These are phyloP conservation scores for Chytriomyces confervae DNA, from an alignment of 192 early-diverging fungal species.

Conservation along the genomic window DNA sequence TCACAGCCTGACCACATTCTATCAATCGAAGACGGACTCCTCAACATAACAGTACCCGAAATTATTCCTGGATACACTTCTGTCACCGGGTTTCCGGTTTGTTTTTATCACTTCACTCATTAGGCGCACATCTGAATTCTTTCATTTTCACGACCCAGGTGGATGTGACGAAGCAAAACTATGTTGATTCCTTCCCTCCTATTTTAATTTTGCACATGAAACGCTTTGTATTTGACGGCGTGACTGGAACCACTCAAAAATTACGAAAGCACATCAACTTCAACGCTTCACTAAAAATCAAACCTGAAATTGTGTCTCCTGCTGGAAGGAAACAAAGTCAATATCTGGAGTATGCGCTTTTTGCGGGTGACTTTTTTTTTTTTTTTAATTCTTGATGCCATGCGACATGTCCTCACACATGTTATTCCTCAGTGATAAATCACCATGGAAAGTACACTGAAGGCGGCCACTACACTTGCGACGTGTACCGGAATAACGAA, in stretches of 20 bases:
- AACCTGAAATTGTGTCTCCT: constrained; percentile 64
- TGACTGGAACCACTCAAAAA: constrained; percentile 80
- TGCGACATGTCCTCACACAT: neutral
- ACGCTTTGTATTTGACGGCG: constrained; percentile 83
- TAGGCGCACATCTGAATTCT: neutral
- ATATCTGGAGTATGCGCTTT: constrained; percentile 70
- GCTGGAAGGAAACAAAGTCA: constrained; percentile 4
- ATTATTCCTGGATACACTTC: constrained; percentile 76
- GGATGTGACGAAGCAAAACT: constrained; percentile 81
- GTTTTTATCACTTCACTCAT: neutral
- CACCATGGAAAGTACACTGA: constrained; percentile 88
- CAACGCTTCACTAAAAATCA: constrained; percentile 65
- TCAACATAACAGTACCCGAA: constrained; percentile 77
- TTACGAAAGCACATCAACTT: constrained; percentile 85
- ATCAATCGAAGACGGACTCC: constrained; percentile 85
- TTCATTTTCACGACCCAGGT: constrained; percentile 36
- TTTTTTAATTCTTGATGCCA: neutral
- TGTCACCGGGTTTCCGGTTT: constrained; percentile 32
- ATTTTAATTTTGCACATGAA: constrained; percentile 94
- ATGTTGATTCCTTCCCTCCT: constrained; percentile 83
- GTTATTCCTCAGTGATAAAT: constrained; percentile 73
- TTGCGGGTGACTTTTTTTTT: constrained; percentile 63
- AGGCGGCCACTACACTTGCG: constrained; percentile 98
- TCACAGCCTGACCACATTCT: constrained; percentile 63
- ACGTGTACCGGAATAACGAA: constrained; percentile 71